These are phyloP conservation scores for Suillus discolor DNA, from an alignment of 768 basidiomycete genomes.

Conservation along the genomic window DNA sequence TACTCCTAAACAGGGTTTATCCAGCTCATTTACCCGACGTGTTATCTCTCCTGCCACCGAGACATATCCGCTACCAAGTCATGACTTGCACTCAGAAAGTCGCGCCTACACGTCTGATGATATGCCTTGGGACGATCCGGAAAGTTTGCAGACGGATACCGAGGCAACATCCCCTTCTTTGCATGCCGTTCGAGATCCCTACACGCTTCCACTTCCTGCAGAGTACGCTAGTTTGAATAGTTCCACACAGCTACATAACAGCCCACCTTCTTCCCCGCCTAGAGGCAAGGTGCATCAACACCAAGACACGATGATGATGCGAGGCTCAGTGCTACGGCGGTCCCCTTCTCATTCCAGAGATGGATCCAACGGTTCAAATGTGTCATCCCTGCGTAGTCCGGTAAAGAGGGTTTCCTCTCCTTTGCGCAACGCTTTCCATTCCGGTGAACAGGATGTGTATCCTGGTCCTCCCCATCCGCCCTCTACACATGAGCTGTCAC, in stretches of 20 bases:
- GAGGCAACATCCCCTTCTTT: neutral
- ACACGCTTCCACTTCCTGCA: neutral
- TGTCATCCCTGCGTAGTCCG: slow-evolving; percentile 15
- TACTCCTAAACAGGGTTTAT: slow-evolving; percentile 9
- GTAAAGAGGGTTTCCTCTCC: slow-evolving; percentile 18
- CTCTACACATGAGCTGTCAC: slow-evolving; percentile 8
- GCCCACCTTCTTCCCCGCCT: slow-evolving; percentile 8
- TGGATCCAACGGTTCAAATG: slow-evolving; percentile 14
- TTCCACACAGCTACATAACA: neutral
- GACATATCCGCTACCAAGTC: neutral
- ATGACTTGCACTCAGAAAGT: slow-evolving; percentile 8
- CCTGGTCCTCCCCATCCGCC: neutral
- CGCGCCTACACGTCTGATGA: slow-evolving; percentile 16
- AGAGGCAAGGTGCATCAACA: slow-evolving; percentile 9
- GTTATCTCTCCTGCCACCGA: neutral
- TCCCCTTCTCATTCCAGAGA: slow-evolving; percentile 14
- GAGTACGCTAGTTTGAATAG: neutral
- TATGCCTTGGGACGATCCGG: slow-evolving; percentile 20
- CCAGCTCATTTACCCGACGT: neutral
- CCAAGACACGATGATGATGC: slow-evolving; percentile 7
- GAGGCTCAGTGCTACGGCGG: slow-evolving; percentile 6
- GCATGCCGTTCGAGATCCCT: neutral
- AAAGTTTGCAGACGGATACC: slow-evolving; percentile 6
- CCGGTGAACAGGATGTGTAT: slow-evolving; percentile 5
- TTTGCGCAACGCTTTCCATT: slow-evolving; percentile 14